These are phyloP conservation scores for Scedosporium dehoogii DNA, from an alignment of 2,329 filamentous ascomycete genomes.

Conservation along the genomic window DNA sequence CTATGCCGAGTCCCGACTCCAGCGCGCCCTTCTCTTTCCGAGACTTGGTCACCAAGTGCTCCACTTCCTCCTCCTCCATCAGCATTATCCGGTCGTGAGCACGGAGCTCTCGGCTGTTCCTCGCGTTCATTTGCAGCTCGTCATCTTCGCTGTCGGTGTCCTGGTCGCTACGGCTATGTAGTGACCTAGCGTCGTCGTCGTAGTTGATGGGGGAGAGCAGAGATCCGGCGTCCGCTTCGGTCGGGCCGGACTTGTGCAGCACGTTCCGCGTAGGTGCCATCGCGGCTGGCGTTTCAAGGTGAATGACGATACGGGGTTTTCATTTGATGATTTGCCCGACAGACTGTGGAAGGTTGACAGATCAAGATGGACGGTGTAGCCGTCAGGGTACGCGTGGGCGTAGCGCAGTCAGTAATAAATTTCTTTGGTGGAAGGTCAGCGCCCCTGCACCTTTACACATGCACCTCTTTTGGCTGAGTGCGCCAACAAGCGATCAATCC, in stretches of 20 bases:
- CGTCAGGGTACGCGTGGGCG: not conserved
- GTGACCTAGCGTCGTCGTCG: constrained; percentile 59
- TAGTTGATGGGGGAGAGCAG: constrained; percentile 55
- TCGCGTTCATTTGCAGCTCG: constrained; percentile 52
- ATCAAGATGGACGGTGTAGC: not conserved
- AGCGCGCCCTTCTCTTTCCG: constrained; percentile 36
- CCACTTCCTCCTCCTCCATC: constrained; percentile 65
- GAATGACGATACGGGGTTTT: not conserved
- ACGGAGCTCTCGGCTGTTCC: constrained; percentile 60
- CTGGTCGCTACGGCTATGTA: constrained; percentile 59
- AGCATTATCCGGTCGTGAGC: constrained; percentile 61
- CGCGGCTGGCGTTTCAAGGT: not conserved
- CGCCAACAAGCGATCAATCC: no score
- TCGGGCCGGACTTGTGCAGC: not conserved
- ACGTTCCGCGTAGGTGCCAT: not conserved
- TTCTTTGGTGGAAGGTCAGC: not conserved
- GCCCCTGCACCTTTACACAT: not conserved
- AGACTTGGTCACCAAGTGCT: constrained; percentile 46
- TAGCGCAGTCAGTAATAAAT: not conserved
- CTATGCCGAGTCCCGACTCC: constrained; percentile 30
- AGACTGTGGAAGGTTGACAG: not conserved
- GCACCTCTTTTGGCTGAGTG: not conserved
- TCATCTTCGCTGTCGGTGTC: constrained; percentile 72
- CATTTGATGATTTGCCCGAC: not conserved
- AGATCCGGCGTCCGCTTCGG: constrained; percentile 23